Percentiles rank a stretch among this genome's conserved stretches.
Evolutionary conservation across 2,329 filamentous ascomycete species (phyloP).

Genomic region (Neofusicoccum sp.): DNA sequence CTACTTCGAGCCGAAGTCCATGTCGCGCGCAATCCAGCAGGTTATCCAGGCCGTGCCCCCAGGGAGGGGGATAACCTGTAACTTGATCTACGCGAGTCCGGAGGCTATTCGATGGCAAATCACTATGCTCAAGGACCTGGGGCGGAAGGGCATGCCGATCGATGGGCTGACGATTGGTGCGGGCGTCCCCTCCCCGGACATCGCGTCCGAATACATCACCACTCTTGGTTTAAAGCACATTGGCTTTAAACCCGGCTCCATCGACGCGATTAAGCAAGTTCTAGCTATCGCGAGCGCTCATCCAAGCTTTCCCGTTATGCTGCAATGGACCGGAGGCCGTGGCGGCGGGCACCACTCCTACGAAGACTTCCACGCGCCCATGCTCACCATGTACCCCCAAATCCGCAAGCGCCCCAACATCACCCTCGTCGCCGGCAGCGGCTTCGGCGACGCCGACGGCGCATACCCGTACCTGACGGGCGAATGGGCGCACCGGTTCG

Average conservation of each 20-base stretch:
- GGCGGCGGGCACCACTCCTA: constrained; percentile 94
- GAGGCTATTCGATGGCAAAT: constrained; percentile 93
- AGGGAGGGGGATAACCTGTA: constrained; percentile 85
- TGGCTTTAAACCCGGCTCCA: constrained; percentile 88
- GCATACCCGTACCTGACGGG: constrained; percentile 92
- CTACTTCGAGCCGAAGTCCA: constrained; percentile 79
- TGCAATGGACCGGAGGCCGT: constrained; percentile 94
- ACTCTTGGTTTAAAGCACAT: constrained; percentile 89
- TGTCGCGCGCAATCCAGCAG: constrained; percentile 81
- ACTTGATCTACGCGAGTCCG: constrained; percentile 89
- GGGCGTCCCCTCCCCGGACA: constrained; percentile 90
- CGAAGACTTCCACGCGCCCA: constrained; percentile 92
- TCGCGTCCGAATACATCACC: constrained; percentile 89
- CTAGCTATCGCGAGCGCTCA: constrained; percentile 96
- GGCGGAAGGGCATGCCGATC: constrained; percentile 84
- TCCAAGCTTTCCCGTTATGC: constrained; percentile 85
- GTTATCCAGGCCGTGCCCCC: constrained; percentile 83
- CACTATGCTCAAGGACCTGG: constrained; percentile 76
- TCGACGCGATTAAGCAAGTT: constrained; percentile 83
- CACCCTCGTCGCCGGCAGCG: constrained; percentile 85
- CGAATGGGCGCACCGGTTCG: constrained; percentile 82
- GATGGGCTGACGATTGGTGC: constrained; percentile 92
- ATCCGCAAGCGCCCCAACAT: constrained; percentile 86
- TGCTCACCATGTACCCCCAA: constrained; percentile 87
- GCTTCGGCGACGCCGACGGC: constrained; percentile 86